Percentiles rank a stretch among this genome's conserved stretches.
These are phyloP conservation scores for Crucibulum parvulum DNA, from an alignment of 1,284 basidiomycete genomes.

Conservation along the genomic window DNA sequence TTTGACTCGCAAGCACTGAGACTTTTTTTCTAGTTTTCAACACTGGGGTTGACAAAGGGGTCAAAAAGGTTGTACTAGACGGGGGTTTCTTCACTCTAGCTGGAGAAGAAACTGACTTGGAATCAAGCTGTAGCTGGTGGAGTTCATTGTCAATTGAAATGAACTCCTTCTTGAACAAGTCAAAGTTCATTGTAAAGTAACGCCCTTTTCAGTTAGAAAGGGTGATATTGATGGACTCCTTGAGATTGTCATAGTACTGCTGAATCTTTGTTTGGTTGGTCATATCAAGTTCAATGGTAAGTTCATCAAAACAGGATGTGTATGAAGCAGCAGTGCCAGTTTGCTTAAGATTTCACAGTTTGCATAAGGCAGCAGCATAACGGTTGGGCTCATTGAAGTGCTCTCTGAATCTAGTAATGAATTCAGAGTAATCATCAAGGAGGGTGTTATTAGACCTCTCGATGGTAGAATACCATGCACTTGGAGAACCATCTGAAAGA, in stretches of 20 bases:
- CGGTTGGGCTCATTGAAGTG: not conserved
- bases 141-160: not conserved
- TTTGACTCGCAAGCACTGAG: too few species aligned
- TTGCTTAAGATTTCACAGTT: not conserved
- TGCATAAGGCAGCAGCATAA: not conserved
- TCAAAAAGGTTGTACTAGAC: too few species aligned
- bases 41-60: too few species aligned
- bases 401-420: not conserved
- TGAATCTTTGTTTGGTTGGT: not conserved
- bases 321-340: not conserved
- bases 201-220: not conserved
- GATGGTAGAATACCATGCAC: too few species aligned
- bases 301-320: not conserved
- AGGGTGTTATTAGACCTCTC: too few species aligned
- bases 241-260: not conserved
- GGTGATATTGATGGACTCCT: not conserved
- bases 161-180: not conserved
- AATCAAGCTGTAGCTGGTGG: not conserved
- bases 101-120: too few species aligned
- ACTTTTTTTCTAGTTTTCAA: too few species aligned
- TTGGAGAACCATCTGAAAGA: too few species aligned
- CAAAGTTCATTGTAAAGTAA: not conserved
- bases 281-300: not conserved
- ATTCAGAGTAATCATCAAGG: too few species aligned
- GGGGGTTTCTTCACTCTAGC: too few species aligned